Evolutionary conservation across 495 filamentous ascomycete species (phyloP).

Genomic region (Sporormia fimetaria): DNA sequence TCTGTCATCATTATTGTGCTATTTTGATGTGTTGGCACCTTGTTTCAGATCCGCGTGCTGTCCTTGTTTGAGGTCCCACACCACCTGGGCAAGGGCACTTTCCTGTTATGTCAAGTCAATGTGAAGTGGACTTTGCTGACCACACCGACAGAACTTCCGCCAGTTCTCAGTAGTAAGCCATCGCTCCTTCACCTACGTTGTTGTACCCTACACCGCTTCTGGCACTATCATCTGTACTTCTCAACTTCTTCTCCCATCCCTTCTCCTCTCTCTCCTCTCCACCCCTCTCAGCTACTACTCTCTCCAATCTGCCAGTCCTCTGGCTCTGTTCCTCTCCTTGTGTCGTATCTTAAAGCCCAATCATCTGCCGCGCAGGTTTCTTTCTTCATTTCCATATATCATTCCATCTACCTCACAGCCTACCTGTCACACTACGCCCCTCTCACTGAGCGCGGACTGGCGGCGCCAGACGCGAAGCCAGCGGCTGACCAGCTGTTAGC

Average conservation of each 20-base stretch:
- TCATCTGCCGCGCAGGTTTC: slow-evolving; percentile 1
- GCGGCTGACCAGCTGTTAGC: slow-evolving; percentile 39
- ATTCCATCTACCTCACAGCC: slow-evolving; percentile 1
- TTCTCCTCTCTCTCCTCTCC: background rate
- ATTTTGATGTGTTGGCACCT: too few species aligned
- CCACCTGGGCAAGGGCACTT: background rate
- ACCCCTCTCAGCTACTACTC: background rate
- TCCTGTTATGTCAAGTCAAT: background rate
- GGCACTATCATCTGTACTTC: background rate
- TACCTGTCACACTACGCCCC: background rate
- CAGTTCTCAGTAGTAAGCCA: slow-evolving; percentile 49
- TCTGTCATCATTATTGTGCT: too few species aligned
- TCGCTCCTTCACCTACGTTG: background rate
- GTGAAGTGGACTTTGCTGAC: slow-evolving; percentile 9
- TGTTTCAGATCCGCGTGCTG: background rate
- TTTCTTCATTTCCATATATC: background rate
- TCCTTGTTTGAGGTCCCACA: background rate
- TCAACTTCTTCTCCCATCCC: background rate
- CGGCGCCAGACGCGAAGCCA: slow-evolving; percentile 1
- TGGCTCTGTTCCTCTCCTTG: slow-evolving; percentile 8
- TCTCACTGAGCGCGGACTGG: background rate
- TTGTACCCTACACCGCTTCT: background rate
- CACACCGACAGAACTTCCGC: slow-evolving; percentile 38
- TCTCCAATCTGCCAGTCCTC: background rate
- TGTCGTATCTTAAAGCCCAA: background rate